Conservation (phyloP, 495 filamentous ascomycete species). For the Xylaria cubensis region DNA sequence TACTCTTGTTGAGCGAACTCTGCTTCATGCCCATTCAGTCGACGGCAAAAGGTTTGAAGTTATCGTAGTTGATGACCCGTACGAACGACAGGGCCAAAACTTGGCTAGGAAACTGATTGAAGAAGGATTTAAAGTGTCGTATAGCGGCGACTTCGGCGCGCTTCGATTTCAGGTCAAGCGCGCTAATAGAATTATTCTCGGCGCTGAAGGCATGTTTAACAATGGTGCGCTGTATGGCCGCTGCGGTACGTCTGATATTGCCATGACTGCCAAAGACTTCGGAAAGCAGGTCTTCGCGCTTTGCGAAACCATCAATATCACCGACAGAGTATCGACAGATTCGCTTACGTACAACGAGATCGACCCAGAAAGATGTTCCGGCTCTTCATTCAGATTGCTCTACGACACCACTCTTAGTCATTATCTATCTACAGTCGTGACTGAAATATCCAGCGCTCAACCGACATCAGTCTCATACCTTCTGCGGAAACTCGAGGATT, state of each 20-base stretch:
- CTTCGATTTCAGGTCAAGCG: constrained; percentile 73
- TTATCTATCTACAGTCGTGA: constrained; percentile 86
- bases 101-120: constrained; percentile 71
- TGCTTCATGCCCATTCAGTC: constrained; percentile 72
- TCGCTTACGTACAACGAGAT: constrained; percentile 94
- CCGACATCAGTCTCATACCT: constrained; percentile 77
- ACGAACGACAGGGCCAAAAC: constrained; percentile 73
- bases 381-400: constrained; percentile 80
- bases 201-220: constrained; percentile 88
- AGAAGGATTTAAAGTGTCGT: constrained; percentile 76
- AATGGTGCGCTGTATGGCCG: constrained; percentile 88
- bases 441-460: constrained; percentile 86
- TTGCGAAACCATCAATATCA: constrained; percentile 96
- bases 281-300: constrained; percentile 85
- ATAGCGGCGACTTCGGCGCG: constrained; percentile 75
- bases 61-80: constrained; percentile 84
- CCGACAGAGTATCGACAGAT: constrained; percentile 86
- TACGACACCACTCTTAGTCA: constrained; percentile 94
- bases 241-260: constrained; percentile 84
- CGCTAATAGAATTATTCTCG: constrained; percentile 82
- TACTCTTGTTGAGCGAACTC: constrained; percentile 78
- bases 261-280: constrained; percentile 79
- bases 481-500: constrained; percentile 58
- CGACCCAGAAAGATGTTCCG: constrained; percentile 59
- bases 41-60: constrained; percentile 73